phyloP scores from a whole-genome alignment of 2,329 filamentous ascomycete genomes.

The Fusarium dlaminii region DNA sequence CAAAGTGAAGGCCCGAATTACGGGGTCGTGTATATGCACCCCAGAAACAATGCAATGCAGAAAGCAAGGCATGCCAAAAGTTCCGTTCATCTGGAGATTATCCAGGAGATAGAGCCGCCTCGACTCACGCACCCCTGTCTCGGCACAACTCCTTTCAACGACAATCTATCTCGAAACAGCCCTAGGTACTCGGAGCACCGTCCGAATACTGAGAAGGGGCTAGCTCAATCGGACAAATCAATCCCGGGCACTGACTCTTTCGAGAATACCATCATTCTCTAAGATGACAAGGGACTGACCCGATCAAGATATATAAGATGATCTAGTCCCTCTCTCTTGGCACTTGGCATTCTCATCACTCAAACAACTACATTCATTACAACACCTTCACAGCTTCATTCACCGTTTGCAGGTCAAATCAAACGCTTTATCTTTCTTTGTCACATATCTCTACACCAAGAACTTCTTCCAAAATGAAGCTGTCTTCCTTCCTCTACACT shows the following conservation, averaged over 20 bases:
- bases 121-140: neutral
- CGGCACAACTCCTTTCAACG: neutral
- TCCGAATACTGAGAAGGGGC: neutral
- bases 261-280: neutral
- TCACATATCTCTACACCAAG: neutral
- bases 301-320: constrained; percentile 7
- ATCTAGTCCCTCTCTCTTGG: neutral
- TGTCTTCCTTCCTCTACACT: constrained; percentile 16
- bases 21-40: neutral
- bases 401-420: constrained; percentile 19
- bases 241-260: neutral
- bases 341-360: constrained; percentile 11
- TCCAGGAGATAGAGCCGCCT: neutral
- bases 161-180: neutral
- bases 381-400: neutral
- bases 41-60: neutral
- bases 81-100: neutral
- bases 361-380: neutral
- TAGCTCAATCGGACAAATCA: neutral
- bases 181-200: neutral
- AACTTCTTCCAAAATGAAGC: constrained; percentile 6
- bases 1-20: neutral
- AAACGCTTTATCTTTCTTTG: neutral
- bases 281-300: neutral
- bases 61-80: neutral